A percentile compares a stretch with the other conserved stretches of the same genome.
Evolutionary conservation across 805 yeast species (phyloP).

Genomic region (Geotrichum ghanense): DNA sequence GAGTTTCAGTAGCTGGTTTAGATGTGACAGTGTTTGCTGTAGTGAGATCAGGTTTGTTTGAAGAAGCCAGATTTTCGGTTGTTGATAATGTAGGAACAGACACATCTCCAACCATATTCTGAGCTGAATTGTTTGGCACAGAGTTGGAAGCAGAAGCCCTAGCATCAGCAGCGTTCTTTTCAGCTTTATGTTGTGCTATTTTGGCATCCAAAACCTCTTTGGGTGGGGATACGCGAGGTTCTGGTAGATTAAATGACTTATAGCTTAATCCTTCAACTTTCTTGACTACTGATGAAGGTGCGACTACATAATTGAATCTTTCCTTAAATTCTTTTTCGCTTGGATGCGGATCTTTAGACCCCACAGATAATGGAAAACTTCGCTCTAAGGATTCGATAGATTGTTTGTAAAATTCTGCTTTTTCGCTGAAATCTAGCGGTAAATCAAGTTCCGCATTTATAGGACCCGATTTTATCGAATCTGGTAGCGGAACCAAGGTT

Average conservation of each 20-base stretch:
- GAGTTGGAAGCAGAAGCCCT: too few relatives aligned
- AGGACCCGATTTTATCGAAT: neutral
- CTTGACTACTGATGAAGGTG: neutral
- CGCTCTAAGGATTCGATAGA: neutral
- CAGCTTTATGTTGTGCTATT: neutral
- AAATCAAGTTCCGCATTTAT: neutral
- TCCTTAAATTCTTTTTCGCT: neutral
- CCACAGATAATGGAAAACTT: neutral
- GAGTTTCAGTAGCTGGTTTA: too few relatives aligned
- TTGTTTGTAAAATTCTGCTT: neutral
- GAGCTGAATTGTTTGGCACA: too few relatives aligned
- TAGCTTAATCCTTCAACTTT: neutral
- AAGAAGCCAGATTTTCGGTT: too few relatives aligned
- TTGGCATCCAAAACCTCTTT: neutral
- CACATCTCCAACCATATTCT: too few relatives aligned
- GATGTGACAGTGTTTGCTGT: too few relatives aligned
- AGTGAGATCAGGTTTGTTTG: too few relatives aligned
- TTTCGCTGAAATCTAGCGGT: neutral
- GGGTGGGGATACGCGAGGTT: neutral
- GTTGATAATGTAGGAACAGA: too few relatives aligned
- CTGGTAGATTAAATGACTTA: neutral
- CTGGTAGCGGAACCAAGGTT: constrained; percentile 13
- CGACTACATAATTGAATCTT: neutral
- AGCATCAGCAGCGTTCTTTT: too few relatives aligned
- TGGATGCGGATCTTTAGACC: neutral